A percentile compares a stretch with the other conserved stretches of the same genome.
These are phyloP conservation scores for Kalaharituber pfeilii DNA, from an alignment of 2,329 filamentous ascomycete genomes.

Conservation along the genomic window DNA sequence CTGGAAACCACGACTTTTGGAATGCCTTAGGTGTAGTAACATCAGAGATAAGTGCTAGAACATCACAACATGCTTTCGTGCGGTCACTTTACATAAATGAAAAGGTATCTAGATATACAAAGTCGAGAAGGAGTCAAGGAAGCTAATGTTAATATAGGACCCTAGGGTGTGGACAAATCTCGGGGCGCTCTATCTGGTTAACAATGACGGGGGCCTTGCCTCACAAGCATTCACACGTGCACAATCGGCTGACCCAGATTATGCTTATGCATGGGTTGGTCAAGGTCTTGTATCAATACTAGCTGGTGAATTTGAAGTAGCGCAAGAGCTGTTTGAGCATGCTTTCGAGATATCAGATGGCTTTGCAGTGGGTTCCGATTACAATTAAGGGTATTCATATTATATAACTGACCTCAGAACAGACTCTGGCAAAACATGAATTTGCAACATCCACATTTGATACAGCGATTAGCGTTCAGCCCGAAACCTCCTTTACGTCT, in stretches of 20 bases:
- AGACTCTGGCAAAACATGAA: constrained; percentile 33
- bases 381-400: background rate
- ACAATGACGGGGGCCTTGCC: constrained; percentile 69
- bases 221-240: constrained; percentile 79
- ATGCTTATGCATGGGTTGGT: constrained; percentile 81
- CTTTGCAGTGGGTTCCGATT: constrained; percentile 12
- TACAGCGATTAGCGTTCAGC: constrained; percentile 44
- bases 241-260: constrained; percentile 88
- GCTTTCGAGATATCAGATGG: constrained; percentile 74
- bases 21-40: constrained; percentile 87
- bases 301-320: constrained; percentile 57
- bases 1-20: constrained; percentile 92
- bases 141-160: no score
- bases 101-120: constrained; percentile 23
- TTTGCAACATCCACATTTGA: constrained; percentile 75
- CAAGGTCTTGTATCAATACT: constrained; percentile 73
- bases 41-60: constrained; percentile 63
- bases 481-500: constrained; percentile 37
- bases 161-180: constrained; percentile 81
- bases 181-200: constrained; percentile 66
- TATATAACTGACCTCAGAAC: background rate
- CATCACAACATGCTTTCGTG: constrained; percentile 85
- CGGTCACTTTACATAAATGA: constrained; percentile 88
- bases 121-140: background rate
- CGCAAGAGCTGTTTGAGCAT: constrained; percentile 72